These are phyloP conservation scores for Ichthyophonus hoferi DNA, from an alignment of 208 protist genomes.

Conservation along the genomic window DNA sequence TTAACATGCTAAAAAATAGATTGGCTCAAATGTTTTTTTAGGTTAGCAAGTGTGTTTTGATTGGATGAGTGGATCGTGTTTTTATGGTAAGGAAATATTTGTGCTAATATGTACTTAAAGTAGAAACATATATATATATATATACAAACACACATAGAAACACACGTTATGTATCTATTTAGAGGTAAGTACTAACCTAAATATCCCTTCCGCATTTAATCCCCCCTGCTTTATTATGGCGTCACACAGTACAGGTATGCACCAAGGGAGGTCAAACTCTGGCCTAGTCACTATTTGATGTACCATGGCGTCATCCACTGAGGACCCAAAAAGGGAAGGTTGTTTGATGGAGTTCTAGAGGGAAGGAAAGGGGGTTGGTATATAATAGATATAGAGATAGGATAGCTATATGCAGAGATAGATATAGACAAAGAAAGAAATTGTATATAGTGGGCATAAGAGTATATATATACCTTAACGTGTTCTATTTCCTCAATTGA, in stretches of 20 bases:
- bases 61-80: no score
- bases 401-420: no score
- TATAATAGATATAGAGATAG: no score
- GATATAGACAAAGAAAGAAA: no score
- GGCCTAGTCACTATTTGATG: background rate
- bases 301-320: conserved; percentile 32
- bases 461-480: background rate
- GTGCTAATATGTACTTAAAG: no score
- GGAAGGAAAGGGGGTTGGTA: no score
- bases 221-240: conserved; percentile 20
- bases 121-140: no score
- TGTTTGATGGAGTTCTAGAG: background rate
- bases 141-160: conserved; percentile 17
- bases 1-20: no score
- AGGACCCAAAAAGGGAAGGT: conserved; percentile 24
- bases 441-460: no score
- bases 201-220: conserved; percentile 38
- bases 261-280: background rate
- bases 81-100: no score
- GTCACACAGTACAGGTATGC: conserved; percentile 8
- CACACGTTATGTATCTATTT: background rate
- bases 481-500: background rate
- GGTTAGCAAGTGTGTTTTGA: no score
- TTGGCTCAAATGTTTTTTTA: no score
- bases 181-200: conserved; percentile 13